A percentile compares a stretch with the other conserved stretches of the same genome.
Evolutionary conservation across 305 asterid genomes (phyloP).

Genomic region (Fraxinus dipetala): DNA sequence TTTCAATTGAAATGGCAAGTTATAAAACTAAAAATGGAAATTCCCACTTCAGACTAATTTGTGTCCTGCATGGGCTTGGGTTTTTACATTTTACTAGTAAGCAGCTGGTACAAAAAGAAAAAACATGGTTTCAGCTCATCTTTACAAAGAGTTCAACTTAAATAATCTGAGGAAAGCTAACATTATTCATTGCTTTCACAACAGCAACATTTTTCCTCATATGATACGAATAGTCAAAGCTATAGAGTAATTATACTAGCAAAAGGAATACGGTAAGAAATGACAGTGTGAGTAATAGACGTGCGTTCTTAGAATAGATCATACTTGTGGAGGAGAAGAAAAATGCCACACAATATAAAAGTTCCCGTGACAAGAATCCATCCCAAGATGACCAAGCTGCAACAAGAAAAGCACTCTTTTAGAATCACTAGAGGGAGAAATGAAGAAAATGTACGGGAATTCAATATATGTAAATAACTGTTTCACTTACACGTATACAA

Average conservation of each 20-base stretch:
- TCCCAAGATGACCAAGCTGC: slow-evolving; percentile 76
- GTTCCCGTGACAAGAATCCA: slow-evolving; percentile 89
- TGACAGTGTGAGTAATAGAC: not conserved
- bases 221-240: not conserved
- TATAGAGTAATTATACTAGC: not conserved
- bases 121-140: not conserved
- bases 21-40: not conserved
- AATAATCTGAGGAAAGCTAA: not conserved
- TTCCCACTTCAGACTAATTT: not conserved
- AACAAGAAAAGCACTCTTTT: slow-evolving; percentile 18
- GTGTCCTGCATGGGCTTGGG: not conserved
- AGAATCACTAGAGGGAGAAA: slow-evolving; percentile 1
- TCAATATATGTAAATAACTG: slow-evolving; percentile 4
- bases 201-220: not conserved
- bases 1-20: not conserved
- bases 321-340: slow-evolving; percentile 88
- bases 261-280: not conserved
- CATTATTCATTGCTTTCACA: not conserved
- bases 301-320: slow-evolving; percentile 15
- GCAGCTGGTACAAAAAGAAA: not conserved
- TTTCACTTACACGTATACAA: slow-evolving; percentile 71
- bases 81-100: not conserved
- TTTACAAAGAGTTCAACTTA: not conserved
- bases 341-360: slow-evolving; percentile 73
- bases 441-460: not conserved